These are phyloP conservation scores for Acacia crassicarpa DNA, from an alignment of 306 rosid genomes.

Conservation along the genomic window DNA sequence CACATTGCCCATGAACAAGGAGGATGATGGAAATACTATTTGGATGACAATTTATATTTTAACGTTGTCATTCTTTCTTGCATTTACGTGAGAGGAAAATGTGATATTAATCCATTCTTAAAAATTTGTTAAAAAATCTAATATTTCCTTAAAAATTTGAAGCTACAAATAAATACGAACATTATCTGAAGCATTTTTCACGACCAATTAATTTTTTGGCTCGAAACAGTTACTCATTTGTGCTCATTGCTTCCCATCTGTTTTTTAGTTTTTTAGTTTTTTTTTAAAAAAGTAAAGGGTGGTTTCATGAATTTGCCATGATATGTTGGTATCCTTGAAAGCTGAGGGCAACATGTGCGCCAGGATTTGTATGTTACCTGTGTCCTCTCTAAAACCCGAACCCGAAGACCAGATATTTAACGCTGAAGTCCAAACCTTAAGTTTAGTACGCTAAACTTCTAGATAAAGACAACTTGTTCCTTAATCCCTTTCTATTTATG, in stretches of 20 bases:
- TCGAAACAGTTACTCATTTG: neutral
- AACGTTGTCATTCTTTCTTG: conserved; percentile 52
- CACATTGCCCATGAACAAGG: conserved; percentile 27
- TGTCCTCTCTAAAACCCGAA: neutral
- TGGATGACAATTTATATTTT: conserved; percentile 50
- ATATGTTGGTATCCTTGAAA: neutral
- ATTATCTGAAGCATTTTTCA: neutral
- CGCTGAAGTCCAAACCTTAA: too few relatives aligned
- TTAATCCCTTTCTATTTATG: neutral
- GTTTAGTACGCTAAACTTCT: too few relatives aligned
- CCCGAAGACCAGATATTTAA: too few relatives aligned
- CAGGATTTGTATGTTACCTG: neutral
- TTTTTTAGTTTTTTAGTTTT: too few relatives aligned
- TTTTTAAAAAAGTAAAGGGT: neutral
- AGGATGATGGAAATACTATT: conserved; percentile 34
- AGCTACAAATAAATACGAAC: too few relatives aligned
- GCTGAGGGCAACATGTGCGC: neutral
- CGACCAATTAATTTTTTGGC: neutral
- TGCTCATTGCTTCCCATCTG: neutral
- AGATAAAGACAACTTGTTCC: neutral
- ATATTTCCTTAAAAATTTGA: too few relatives aligned
- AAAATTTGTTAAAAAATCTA: too few relatives aligned
- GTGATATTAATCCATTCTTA: too few relatives aligned
- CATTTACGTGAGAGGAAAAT: conserved; percentile 42
- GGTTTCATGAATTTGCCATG: neutral